These are phyloP conservation scores for Multifurca ochricompacta DNA, from an alignment of 768 basidiomycete species.

Conservation along the genomic window DNA sequence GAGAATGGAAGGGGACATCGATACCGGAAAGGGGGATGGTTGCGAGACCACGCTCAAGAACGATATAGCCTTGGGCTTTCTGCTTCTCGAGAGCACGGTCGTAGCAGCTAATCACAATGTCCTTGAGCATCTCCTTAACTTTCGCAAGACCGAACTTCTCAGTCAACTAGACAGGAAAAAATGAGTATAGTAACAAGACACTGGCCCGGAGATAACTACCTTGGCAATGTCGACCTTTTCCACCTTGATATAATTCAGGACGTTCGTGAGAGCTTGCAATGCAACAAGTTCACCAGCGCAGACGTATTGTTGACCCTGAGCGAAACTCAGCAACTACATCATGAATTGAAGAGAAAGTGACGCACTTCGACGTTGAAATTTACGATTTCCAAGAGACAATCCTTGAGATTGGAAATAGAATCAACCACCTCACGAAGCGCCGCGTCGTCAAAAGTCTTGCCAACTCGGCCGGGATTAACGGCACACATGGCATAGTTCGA, in stretches of 20 bases:
- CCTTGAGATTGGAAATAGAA: constrained; percentile 66
- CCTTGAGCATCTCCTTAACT: constrained; percentile 91
- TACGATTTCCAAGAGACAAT: constrained; percentile 91
- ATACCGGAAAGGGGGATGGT: constrained; percentile 94
- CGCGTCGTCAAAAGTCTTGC: constrained; percentile 87
- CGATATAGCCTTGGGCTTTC: constrained; percentile 78
- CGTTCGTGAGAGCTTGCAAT: constrained; percentile 90
- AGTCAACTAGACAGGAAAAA: constrained; percentile 50
- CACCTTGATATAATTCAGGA: constrained; percentile 91
- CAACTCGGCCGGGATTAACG: constrained; percentile 95
- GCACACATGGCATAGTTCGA: constrained; percentile 99
- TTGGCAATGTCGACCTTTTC: constrained; percentile 92
- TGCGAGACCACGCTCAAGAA: constrained; percentile 93
- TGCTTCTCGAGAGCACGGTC: constrained; percentile 72
- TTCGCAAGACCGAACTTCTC: constrained; percentile 85
- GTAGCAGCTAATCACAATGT: constrained; percentile 82
- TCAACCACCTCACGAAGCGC: constrained; percentile 98
- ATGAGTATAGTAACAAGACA: background rate
- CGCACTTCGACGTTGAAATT: constrained; percentile 89
- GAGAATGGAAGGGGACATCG: constrained; percentile 99
- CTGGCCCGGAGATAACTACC: constrained; percentile 33
- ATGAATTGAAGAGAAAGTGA: background rate
- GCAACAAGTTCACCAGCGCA: constrained; percentile 95
- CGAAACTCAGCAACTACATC: background rate
- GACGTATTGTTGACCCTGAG: constrained; percentile 97